phyloP scores from a whole-genome alignment of 2,329 filamentous ascomycete genomes.

The Neopestalotiopsis rosae region DNA sequence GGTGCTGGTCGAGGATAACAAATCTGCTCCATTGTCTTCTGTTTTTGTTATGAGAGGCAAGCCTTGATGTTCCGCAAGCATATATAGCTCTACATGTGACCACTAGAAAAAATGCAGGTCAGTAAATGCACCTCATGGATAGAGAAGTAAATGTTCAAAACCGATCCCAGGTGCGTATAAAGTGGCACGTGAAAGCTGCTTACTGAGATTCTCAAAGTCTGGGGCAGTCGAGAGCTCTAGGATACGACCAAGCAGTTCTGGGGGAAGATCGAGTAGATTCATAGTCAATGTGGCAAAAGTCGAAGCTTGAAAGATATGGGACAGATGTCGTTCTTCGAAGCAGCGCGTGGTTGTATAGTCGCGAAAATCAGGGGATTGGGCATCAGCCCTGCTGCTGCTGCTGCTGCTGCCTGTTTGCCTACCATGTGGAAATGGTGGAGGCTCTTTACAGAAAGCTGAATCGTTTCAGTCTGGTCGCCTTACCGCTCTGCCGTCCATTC shows the following conservation, averaged over 20 bases:
- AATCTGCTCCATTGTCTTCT: slow-evolving; percentile 12
- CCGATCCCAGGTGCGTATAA: too few relatives aligned
- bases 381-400: too few relatives aligned
- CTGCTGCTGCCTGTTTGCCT: too few relatives aligned
- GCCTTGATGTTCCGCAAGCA: slow-evolving; percentile 19
- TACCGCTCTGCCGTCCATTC: too few relatives aligned
- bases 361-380: too few relatives aligned
- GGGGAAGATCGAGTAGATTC: slow-evolving; percentile 21
- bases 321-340: background rate
- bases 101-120: background rate
- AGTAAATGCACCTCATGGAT: too few relatives aligned
- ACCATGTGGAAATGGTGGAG: too few relatives aligned
- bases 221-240: slow-evolving; percentile 24
- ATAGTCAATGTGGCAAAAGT: slow-evolving; percentile 10
- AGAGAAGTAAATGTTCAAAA: too few relatives aligned
- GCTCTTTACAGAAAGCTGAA: too few relatives aligned
- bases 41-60: slow-evolving; percentile 15
- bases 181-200: too few relatives aligned
- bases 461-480: too few relatives aligned
- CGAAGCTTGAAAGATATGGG: background rate
- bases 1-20: background rate
- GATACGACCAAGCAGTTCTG: slow-evolving; percentile 21
- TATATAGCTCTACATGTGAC: slow-evolving; percentile 22
- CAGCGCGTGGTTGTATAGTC: too few relatives aligned
- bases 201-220: slow-evolving; percentile 23